phyloP scores from a whole-genome alignment of 768 basidiomycete genomes.

The Tremella yokohamensis region DNA sequence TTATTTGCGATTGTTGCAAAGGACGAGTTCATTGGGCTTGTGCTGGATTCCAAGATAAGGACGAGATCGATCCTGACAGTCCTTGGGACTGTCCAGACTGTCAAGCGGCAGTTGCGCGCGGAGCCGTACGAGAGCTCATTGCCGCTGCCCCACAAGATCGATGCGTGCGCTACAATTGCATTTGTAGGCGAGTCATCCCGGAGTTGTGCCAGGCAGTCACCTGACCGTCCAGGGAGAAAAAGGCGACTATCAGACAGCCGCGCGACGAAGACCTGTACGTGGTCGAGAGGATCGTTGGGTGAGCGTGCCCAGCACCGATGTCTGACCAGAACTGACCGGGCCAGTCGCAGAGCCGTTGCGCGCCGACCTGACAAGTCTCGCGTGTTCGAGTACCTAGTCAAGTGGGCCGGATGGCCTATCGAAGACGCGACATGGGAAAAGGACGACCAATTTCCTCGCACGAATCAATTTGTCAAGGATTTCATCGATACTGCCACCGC shows the following conservation, averaged over 20 bases:
- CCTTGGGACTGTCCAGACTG: slow-evolving; percentile 1
- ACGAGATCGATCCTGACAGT: slow-evolving; percentile 1
- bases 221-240: slow-evolving; percentile 1
- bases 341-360: background rate
- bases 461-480: background rate
- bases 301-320: background rate
- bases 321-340: background rate
- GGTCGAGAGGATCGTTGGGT: slow-evolving; percentile 1
- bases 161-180: background rate
- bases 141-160: background rate
- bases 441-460: background rate
- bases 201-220: background rate
- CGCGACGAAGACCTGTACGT: background rate
- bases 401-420: background rate
- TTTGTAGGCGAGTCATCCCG: background rate
- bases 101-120: background rate
- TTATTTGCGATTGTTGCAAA: background rate
- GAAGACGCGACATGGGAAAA: background rate
- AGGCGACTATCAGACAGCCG: background rate
- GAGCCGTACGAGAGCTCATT: background rate
- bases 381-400: background rate
- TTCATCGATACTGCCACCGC: background rate
- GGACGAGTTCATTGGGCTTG: slow-evolving; percentile 4
- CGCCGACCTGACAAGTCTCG: background rate
- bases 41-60: background rate